A percentile compares a stretch with the other conserved stretches of the same genome.
phyloP scores from a whole-genome alignment of 768 basidiomycete genomes.

The Agaricus sinodeliciosus region DNA sequence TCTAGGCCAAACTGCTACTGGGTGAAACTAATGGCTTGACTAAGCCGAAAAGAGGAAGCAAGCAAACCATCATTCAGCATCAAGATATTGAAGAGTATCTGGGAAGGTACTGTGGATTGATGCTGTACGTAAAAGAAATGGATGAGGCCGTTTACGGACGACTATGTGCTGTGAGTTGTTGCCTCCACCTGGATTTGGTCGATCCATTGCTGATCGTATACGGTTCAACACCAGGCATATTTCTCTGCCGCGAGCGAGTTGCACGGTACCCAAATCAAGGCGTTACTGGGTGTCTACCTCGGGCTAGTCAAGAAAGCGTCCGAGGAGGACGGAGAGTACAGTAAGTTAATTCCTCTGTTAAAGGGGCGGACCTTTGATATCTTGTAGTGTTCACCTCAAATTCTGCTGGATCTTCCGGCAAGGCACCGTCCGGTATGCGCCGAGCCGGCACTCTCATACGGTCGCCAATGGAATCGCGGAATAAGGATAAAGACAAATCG shows the following conservation, averaged over 20 bases:
- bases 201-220: background rate
- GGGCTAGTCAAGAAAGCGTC: slow-evolving; percentile 55
- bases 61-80: slow-evolving; percentile 54
- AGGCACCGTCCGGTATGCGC: slow-evolving; percentile 55
- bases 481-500: slow-evolving; percentile 44
- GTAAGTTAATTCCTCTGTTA: slow-evolving; percentile 29
- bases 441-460: slow-evolving; percentile 85
- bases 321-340: slow-evolving; percentile 71
- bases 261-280: slow-evolving; percentile 76
- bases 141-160: slow-evolving; percentile 84
- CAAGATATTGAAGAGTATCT: slow-evolving; percentile 74
- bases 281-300: slow-evolving; percentile 53
- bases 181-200: background rate
- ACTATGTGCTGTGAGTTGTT: slow-evolving; percentile 60
- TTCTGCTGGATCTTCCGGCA: slow-evolving; percentile 35
- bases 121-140: slow-evolving; percentile 95
- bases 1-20: slow-evolving; percentile 61
- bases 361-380: background rate
- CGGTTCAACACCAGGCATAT: slow-evolving; percentile 58
- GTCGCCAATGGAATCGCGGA: slow-evolving; percentile 59
- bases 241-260: slow-evolving; percentile 82
- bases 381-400: slow-evolving; percentile 39
- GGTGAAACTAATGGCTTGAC: slow-evolving; percentile 55
- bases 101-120: slow-evolving; percentile 81
- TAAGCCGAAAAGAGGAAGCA: slow-evolving; percentile 31